These are phyloP conservation scores for Leccinum rimulosum DNA, from an alignment of 768 basidiomycete genomes.

Conservation along the genomic window DNA sequence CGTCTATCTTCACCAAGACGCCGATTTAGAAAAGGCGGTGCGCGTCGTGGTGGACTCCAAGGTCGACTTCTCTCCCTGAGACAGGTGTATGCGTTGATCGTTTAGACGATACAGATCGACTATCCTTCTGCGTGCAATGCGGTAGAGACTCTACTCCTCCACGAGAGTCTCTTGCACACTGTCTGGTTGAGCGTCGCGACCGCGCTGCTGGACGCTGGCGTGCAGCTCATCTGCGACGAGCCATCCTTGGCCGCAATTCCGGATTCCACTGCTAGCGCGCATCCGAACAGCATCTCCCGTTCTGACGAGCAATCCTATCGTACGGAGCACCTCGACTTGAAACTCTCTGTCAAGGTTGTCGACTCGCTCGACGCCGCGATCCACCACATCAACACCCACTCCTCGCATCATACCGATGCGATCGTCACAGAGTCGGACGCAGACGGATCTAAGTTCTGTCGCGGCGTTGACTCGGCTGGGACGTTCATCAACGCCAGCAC, in stretches of 20 bases:
- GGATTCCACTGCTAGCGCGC: constrained; percentile 33
- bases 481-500: constrained; percentile 95
- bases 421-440: constrained; percentile 81
- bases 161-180: constrained; percentile 64
- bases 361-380: constrained; percentile 75
- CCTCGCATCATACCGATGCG: constrained; percentile 92
- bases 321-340: constrained; percentile 87
- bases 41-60: constrained; percentile 89
- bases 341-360: constrained; percentile 75
- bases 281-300: constrained; percentile 47
- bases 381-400: constrained; percentile 86
- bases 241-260: constrained; percentile 57
- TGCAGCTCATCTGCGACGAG: constrained; percentile 79
- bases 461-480: constrained; percentile 88
- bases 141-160: constrained; percentile 85
- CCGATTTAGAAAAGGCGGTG: constrained; percentile 74
- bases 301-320: constrained; percentile 67
- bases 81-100: neutral
- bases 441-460: constrained; percentile 71
- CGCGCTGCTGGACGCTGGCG: constrained; percentile 64
- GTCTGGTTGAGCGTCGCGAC: constrained; percentile 81
- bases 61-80: constrained; percentile 41
- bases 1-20: constrained; percentile 83
- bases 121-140: constrained; percentile 98
- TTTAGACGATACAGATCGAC: constrained; percentile 55